Evolutionary conservation across 129 eudicot species (phyloP), one percentile per base, ranked within the genome.

Genomic region (Ambrosia trifida): DNA sequence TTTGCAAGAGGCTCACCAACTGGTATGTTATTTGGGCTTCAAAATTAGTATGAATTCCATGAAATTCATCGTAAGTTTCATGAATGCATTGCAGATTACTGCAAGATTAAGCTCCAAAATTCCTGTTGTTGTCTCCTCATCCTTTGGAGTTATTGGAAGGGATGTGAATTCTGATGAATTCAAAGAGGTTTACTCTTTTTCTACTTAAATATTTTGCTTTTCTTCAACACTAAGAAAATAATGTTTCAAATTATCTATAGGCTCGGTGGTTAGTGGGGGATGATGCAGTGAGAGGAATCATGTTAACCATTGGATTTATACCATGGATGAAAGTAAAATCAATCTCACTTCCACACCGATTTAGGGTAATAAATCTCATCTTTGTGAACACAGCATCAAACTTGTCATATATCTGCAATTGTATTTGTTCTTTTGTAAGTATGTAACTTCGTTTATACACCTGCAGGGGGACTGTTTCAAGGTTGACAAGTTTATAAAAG

Each of bases 281-380:
- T 40, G 11, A 72, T 13, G 66, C 13, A 20, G 72, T 0, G 71
- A 61, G 35, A 73, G 71, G 59, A 84, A 80, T 73, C 80, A 81
- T n/a, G 85, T 17, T 52, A 52, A 52, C 58, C 2, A 81, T 87
- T 79, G 98, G 98, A 59, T 87, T 78, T 79, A 30, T 87, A 18
- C 98, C 98, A 13, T 96, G 98, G 54, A 3, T 93, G 24, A 89
- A 76, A 83, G 83, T 87, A 43, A 61, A 75, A 73, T 78, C 78
- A 49, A 65, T 92, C 58, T 89, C 98, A 20, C 76, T 92, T 35
- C 38, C 65, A 12, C 60, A 45, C 5, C 47, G 49, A 53, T 31
- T 38, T n/a, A 59, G 69, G 85, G 96, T 86, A 86, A 78, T 17
- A 30, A 11, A 41, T 45, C 2, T 45, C 51, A 3, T 76, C 16